Evolutionary conservation across 345 rosid genomes (phyloP), one percentile per base, ranked within the genome.

Genomic region (Gossypium mustelinum): DNA sequence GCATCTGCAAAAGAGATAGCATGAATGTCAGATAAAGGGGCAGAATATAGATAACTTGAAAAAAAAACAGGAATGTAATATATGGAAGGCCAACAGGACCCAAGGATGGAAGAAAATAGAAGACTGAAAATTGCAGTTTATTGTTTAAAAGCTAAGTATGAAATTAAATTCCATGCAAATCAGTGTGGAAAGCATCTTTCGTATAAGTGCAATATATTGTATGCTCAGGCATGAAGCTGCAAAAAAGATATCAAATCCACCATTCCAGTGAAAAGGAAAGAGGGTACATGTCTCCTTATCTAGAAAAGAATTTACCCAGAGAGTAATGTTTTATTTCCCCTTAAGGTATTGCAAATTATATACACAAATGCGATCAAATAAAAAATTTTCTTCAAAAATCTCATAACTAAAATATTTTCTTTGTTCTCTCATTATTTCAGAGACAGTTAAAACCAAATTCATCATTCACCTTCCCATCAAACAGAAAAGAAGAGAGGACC

Each of bases 1-100:
- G 98, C 99, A 77, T 96, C 99, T 96, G 92, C 90, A 81, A 63
- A 54, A 12, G 64, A 12, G 64, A 39, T 63, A 22, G 51, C 56
- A 39, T 9, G 71, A 25, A 34, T 24, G 24, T 75, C 14, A 59
- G 57, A 68, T 48, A 18, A 75, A 62, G 55, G 7, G 59, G 9
- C n/a, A 72, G 51, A 59, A 20, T 9, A 52, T 70, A 34, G 59
- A 34, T 57, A 57, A 57, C 14, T 22, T 11, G 62, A 11, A 57
- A 57, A 22, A 10, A 57, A 57, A 25, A 16, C 44, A 16, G 59
- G 59, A 44, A 51, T 69, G 17, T 27, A 27, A 69, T 24, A 16
- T 16, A 50, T 16, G 43, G 59, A 27, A 69, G 24, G 12, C 17
- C 59, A 29, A 51, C 41, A 17, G 5, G 24, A 69, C 17, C 17